Evolutionary conservation across 805 yeast genomes (phyloP), one percentile per base, ranked within the genome.

Genomic region (Metschnikowia borealis): DNA sequence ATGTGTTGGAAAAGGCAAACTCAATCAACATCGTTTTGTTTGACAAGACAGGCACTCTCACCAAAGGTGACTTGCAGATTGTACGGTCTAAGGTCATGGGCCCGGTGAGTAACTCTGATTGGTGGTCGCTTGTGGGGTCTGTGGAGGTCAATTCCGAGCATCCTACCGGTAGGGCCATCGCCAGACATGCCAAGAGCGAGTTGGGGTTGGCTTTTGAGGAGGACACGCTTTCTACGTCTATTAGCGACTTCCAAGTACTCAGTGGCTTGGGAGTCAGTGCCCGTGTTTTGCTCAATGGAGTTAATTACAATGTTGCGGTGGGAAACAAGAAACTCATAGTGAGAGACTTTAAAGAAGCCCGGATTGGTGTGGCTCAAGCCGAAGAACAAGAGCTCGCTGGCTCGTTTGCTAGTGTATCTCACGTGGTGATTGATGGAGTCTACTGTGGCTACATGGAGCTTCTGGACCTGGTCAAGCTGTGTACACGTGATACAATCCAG

Each of bases 41-140:
- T 65, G 99, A 94, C 69, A 94, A 94, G 68, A 94, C 99, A 0
- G 99, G 99, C 2, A 94, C 99, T 0, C 73, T 94, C 40, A 95
- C 99, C 0, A 73, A 85, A 0, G 99, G 99, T 13, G 72, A 79
- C 39, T 87, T 94, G 94, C 67, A 63, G 36, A 52, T 80, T 14
- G 38, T 52, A 5, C 40, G 44, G 5, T 15, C 39, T 17, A 35
- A 31, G 10, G n/a, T 44, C 13, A 20, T 11, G n/a, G 57, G 57
- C 2, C 29, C 10, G n/a, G 21, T 57, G 10, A 15, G 54, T 6
- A 52, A 48, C n/a, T 38, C 51, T 5, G 61, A 63, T 57, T 76
- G 74, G 62, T 82, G 91, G 86, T 65, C 71, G 5, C 58, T 81
- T 5, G 66, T 84, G 20, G 80, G 84, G 3, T 71, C 82, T 0